Evolutionary conservation across 257 asterid genomes (phyloP), one percentile per base, ranked within the genome.

Genomic region (Rubia yunnanensis): DNA sequence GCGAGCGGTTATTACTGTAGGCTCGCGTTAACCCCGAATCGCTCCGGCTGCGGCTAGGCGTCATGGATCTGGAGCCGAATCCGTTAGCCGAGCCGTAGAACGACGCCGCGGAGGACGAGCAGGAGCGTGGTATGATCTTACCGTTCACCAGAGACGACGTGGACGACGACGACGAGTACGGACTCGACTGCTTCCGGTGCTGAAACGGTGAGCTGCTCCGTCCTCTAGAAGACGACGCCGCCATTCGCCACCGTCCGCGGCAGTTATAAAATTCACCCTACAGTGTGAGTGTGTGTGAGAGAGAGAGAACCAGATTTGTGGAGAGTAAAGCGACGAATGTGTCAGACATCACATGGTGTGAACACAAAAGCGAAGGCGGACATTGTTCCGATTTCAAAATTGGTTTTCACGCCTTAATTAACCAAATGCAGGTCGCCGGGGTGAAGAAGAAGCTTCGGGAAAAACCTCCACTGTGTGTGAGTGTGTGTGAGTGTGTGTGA

Each of bases 281-380:
- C 46, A 35, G 65, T 28, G 63, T 24, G 34, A 15, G 30, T 35
- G 20, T 27, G 30, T 32, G 15, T 5, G 31, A 35, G 48, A 64
- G 67, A 38, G 15, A 9, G 58, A 44, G 67, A 70, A 60, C 14
- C 20, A 2, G 52, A 44, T 44, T 0, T 50, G 34, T 46, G 55
- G 67, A 46, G 63, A 64, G 41, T 28, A 63, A 32, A 63, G 44
- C 48, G 77, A 75, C 23, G 80, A 80, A 78, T 74, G 74, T 85
- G 95, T 86, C 96, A 92, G 97, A 79, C 70, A 74, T 87, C 97
- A 92, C 95, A 83, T 87, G 98, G 86, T 39, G 80, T 64, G 76
- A 79, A 76, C 81, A 58, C 39, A 44, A 84, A 84, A 84, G 85
- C 38, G 67, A 68, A 70, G 63, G 66, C 68, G 63, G 72, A 72